phyloP scores from a whole-genome alignment of 2,329 filamentous ascomycete species.

The Ascochyta koolunga region DNA sequence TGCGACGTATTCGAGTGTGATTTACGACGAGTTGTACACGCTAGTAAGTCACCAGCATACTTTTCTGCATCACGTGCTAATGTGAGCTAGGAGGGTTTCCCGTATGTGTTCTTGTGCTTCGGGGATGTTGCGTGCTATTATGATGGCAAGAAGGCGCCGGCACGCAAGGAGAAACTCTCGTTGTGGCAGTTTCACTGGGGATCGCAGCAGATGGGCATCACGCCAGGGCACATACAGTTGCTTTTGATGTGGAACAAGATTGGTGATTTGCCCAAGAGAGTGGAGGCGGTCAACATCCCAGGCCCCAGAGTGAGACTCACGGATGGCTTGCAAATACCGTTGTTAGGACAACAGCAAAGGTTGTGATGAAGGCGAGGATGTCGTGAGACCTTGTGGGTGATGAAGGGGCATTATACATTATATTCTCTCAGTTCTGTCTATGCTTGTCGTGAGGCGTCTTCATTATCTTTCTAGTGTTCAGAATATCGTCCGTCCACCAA shows the following conservation, averaged over 20 bases:
- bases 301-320: constrained; percentile 27
- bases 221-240: constrained; percentile 39
- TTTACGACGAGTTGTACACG: constrained; percentile 41
- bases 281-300: constrained; percentile 16
- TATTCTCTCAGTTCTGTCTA: too few relatives aligned
- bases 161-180: constrained; percentile 19
- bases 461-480: too few relatives aligned
- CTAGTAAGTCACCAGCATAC: constrained; percentile 24
- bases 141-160: constrained; percentile 36
- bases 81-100: constrained; percentile 31
- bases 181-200: constrained; percentile 45
- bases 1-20: constrained; percentile 17
- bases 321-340: constrained; percentile 27
- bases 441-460: too few relatives aligned
- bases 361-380: neutral
- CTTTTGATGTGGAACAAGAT: constrained; percentile 41
- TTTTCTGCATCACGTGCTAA: neutral
- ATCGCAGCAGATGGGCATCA: constrained; percentile 41
- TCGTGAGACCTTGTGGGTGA: neutral
- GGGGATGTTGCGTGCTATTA: constrained; percentile 44
- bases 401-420: neutral
- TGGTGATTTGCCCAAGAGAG: constrained; percentile 29
- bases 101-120: constrained; percentile 42
- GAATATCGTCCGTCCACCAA: too few relatives aligned
- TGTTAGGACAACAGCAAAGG: constrained; percentile 23